Evolutionary conservation across 2,329 filamentous ascomycete species (phyloP).

Genomic region (Emmonsiellopsis sp.): DNA sequence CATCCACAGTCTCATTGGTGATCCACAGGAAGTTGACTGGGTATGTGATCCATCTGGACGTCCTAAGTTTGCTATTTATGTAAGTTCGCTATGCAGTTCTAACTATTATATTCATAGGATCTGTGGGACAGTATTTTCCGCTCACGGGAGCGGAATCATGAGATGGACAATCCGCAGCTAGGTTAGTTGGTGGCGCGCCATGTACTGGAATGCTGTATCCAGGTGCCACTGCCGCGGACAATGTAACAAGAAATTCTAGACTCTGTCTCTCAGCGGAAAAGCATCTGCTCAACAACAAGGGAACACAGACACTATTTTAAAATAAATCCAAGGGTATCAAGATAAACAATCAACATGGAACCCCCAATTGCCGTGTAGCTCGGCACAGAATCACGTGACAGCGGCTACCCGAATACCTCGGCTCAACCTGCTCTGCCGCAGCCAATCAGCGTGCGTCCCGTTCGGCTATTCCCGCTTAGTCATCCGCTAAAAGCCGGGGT

Average conservation of each 20-base stretch:
- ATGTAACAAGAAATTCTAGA: not conserved
- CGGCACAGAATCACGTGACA: not conserved
- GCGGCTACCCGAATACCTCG: not conserved
- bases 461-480: not conserved
- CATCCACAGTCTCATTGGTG: not conserved
- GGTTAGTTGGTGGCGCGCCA: not conserved
- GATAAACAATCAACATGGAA: too few relatives aligned
- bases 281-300: too few relatives aligned
- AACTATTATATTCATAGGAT: not conserved
- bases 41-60: not conserved
- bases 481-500: not conserved
- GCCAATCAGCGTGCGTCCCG: not conserved
- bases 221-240: not conserved
- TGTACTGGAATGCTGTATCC: not conserved
- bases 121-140: not conserved
- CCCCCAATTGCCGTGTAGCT: not conserved
- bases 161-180: not conserved
- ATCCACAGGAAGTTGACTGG: not conserved
- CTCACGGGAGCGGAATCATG: not conserved
- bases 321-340: too few relatives aligned
- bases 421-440: not conserved
- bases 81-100: not conserved
- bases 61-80: not conserved
- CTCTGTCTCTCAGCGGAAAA: not conserved
- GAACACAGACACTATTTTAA: too few relatives aligned